These are phyloP conservation scores for Calonectria pseudoturangicola DNA, from an alignment of 2,329 filamentous ascomycete species.

Conservation along the genomic window DNA sequence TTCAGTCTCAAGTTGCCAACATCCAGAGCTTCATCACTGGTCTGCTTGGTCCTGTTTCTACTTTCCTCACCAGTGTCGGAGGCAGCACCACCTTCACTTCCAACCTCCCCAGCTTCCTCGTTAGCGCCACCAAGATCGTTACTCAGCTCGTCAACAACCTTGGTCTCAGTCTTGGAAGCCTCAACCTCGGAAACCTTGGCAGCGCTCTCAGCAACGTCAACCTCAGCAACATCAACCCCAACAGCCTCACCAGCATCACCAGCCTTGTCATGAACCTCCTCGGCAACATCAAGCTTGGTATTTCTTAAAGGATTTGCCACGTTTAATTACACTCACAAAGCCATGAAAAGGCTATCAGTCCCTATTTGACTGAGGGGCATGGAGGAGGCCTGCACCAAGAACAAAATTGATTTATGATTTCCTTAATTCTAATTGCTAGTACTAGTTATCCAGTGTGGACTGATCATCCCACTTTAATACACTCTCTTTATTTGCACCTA, in stretches of 20 bases:
- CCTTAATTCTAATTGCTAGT: conserved; percentile 25
- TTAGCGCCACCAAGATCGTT: not conserved
- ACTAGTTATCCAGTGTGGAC: conserved; percentile 25
- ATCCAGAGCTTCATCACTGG: not conserved
- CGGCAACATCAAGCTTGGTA: not conserved
- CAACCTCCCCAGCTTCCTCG: not conserved
- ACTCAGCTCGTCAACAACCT: not conserved
- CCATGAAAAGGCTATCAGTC: too few relatives aligned
- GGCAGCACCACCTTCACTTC: not conserved
- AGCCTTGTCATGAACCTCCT: conserved; percentile 1
- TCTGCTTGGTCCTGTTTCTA: not conserved
- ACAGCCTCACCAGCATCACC: too few relatives aligned
- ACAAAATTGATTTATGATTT: not conserved
- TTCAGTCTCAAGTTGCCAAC: not conserved
- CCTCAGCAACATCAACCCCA: not conserved
- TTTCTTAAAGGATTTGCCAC: not conserved
- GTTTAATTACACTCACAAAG: too few relatives aligned
- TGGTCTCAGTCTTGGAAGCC: not conserved
- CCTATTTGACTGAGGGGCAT: not conserved
- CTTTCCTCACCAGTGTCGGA: not conserved
- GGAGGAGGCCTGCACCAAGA: not conserved
- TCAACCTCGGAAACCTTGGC: not conserved
- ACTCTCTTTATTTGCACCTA: not conserved
- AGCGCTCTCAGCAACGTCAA: not conserved
- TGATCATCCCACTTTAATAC: conserved; percentile 32